These are phyloP conservation scores for Hibiscus mutabilis DNA, from an alignment of 345 rosid species.

Conservation along the genomic window DNA sequence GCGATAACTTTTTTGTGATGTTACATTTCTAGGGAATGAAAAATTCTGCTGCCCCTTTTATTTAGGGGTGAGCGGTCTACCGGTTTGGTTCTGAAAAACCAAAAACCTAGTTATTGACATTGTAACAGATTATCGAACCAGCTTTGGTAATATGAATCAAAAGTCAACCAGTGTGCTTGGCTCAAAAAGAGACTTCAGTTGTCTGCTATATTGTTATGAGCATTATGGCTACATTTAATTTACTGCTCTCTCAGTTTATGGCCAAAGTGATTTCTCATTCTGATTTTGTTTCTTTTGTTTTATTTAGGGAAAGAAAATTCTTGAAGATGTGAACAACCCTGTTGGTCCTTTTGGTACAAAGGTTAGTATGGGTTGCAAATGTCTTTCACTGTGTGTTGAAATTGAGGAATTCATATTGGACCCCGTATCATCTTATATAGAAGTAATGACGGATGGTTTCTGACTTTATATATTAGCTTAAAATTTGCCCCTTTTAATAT, in stretches of 20 bases:
- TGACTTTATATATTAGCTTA: background rate
- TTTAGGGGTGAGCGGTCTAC: background rate
- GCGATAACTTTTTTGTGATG: background rate
- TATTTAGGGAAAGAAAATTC: conserved; percentile 60
- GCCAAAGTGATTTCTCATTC: background rate
- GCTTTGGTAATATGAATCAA: background rate
- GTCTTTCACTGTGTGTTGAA: background rate
- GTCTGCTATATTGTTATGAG: background rate
- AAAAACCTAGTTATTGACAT: background rate
- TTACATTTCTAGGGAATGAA: background rate
- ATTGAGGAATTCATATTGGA: background rate
- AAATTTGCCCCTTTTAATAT: background rate
- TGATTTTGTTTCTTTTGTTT: conserved; percentile 6
- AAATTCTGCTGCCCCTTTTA: background rate
- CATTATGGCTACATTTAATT: background rate
- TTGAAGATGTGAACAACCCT: conserved; percentile 56
- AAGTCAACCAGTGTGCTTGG: background rate
- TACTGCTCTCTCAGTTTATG: background rate
- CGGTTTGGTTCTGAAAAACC: background rate
- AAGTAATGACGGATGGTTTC: background rate
- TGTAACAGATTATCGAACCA: background rate
- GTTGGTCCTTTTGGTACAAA: conserved; percentile 90
- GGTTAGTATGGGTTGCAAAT: conserved; percentile 38
- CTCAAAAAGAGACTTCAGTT: background rate
- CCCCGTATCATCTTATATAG: background rate